Percentiles rank a stretch among this genome's conserved stretches.
These are phyloP conservation scores for Cytospora chrysosperma DNA, from an alignment of 2,329 filamentous ascomycete genomes.

Conservation along the genomic window DNA sequence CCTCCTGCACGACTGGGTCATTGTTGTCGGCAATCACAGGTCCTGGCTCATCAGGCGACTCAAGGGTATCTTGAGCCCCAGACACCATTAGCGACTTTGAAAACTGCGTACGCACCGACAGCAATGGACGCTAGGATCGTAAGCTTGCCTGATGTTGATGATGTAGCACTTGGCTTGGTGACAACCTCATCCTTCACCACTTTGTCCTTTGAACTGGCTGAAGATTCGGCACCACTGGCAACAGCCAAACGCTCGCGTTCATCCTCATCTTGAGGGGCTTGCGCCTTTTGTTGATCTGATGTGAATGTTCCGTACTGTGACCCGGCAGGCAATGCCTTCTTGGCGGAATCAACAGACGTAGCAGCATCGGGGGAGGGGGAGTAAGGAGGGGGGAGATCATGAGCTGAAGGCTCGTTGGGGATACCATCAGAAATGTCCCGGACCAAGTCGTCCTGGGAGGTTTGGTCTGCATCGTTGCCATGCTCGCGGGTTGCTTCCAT, in stretches of 20 bases:
- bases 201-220: constrained; percentile 24
- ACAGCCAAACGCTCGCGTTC: constrained; percentile 21
- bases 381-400: constrained; percentile 21
- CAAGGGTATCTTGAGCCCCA: constrained; percentile 25
- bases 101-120: constrained; percentile 24
- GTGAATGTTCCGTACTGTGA: constrained; percentile 25
- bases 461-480: constrained; percentile 1
- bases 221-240: constrained; percentile 23
- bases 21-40: constrained; percentile 17
- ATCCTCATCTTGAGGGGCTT: constrained; percentile 13
- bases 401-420: constrained; percentile 23
- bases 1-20: constrained; percentile 21
- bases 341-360: constrained; percentile 23
- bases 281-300: constrained; percentile 22
- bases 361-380: constrained; percentile 22
- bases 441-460: constrained; percentile 3
- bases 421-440: constrained; percentile 21
- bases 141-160: constrained; percentile 26
- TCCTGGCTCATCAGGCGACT: constrained; percentile 21
- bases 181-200: constrained; percentile 25
- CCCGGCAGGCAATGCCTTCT: constrained; percentile 22
- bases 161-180: constrained; percentile 18
- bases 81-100: constrained; percentile 26
- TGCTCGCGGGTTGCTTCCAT: not conserved
- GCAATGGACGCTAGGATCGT: constrained; percentile 25